Percentiles rank a stretch among this genome's conserved stretches.
Evolutionary conservation across 352 stramenopile genomes (phyloP).

Genomic region (Phytophthora boehmeriae): DNA sequence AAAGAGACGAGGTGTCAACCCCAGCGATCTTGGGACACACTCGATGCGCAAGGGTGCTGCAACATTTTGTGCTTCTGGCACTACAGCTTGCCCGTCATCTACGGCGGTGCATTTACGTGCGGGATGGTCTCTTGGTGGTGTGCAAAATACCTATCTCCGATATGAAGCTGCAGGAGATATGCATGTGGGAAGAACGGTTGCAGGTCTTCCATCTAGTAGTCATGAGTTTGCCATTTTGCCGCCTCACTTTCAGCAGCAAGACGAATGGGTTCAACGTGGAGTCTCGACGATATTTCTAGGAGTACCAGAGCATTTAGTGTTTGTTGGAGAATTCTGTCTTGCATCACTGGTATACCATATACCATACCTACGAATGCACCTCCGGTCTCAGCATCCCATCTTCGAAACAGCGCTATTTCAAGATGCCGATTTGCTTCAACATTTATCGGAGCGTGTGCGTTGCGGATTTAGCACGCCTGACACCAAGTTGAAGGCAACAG

Average conservation of each 20-base stretch:
- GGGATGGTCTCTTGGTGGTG: slow-evolving; percentile 20
- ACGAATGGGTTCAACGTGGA: slow-evolving; percentile 2
- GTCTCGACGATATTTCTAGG: not conserved
- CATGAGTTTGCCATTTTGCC: slow-evolving; percentile 24
- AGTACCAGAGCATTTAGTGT: not conserved
- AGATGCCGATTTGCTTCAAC: slow-evolving; percentile 1
- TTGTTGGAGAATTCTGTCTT: not conserved
- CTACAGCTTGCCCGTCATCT: slow-evolving; percentile 26
- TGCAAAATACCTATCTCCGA: slow-evolving; percentile 28
- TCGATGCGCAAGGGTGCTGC: slow-evolving; percentile 32
- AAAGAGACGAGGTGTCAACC: slow-evolving; percentile 15
- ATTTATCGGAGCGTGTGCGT: not conserved
- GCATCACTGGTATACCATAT: slow-evolving; percentile 10
- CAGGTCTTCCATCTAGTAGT: slow-evolving; percentile 16
- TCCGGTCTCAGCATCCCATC: not conserved
- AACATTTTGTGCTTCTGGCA: slow-evolving; percentile 23
- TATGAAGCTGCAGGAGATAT: too few species aligned
- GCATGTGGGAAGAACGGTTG: slow-evolving; percentile 23
- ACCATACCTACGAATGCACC: not conserved
- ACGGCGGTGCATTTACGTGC: slow-evolving; percentile 16
- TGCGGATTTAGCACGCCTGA: slow-evolving; percentile 4
- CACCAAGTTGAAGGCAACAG: slow-evolving; percentile 9
- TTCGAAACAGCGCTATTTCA: slow-evolving; percentile 14
- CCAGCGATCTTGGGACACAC: slow-evolving; percentile 22
- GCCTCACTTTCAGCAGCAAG: slow-evolving; percentile 19